Percentiles rank a stretch among this genome's conserved stretches.
These are phyloP conservation scores for Fusarium subtropicale DNA, from an alignment of 2,329 filamentous ascomycete species.

Conservation along the genomic window DNA sequence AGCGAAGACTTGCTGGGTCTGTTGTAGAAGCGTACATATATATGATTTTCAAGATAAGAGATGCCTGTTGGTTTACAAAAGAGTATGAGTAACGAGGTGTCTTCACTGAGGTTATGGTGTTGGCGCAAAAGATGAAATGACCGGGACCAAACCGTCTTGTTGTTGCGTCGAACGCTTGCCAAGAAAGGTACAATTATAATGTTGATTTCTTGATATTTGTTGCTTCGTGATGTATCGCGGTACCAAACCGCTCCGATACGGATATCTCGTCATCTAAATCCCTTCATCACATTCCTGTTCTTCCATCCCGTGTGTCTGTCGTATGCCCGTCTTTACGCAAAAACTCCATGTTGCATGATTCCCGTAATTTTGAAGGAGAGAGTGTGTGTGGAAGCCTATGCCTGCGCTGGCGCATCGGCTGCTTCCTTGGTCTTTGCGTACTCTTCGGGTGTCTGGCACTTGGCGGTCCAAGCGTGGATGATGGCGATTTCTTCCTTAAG, in stretches of 20 bases:
- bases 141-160: slow-evolving; percentile 29
- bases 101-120: slow-evolving; percentile 27
- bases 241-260: slow-evolving; percentile 18
- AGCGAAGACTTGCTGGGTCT: slow-evolving; percentile 69
- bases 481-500: slow-evolving; percentile 88
- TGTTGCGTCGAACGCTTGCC: slow-evolving; percentile 37
- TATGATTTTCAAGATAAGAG: slow-evolving; percentile 19
- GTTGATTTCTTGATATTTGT: slow-evolving; percentile 15
- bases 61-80: slow-evolving; percentile 27
- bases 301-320: slow-evolving; percentile 1
- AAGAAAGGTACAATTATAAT: slow-evolving; percentile 42
- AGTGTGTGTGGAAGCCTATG: background rate
- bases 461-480: slow-evolving; percentile 95
- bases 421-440: slow-evolving; percentile 67
- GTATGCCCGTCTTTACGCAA: slow-evolving; percentile 11
- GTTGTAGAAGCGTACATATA: slow-evolving; percentile 49
- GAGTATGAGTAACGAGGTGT: slow-evolving; percentile 39
- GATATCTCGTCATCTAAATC: slow-evolving; percentile 23
- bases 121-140: slow-evolving; percentile 43
- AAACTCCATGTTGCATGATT: slow-evolving; percentile 12
- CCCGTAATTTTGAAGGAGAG: background rate
- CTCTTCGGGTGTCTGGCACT: slow-evolving; percentile 91
- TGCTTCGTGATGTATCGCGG: slow-evolving; percentile 33
- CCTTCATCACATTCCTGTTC: background rate
- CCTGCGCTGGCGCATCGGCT: slow-evolving; percentile 27